phyloP scores from a whole-genome alignment of 768 basidiomycete species.

The Suillus americanus region DNA sequence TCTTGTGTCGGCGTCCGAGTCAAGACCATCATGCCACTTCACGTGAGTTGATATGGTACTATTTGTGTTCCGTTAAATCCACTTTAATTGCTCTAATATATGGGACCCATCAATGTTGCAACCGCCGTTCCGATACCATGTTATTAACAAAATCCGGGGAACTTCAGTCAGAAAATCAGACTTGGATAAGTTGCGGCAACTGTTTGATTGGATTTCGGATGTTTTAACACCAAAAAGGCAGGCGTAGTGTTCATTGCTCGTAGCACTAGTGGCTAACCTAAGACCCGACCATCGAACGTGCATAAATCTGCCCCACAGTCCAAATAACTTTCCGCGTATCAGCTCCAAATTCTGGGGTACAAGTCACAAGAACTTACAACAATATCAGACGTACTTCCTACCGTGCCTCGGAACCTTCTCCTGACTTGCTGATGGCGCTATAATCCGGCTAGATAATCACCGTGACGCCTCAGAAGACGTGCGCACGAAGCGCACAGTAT shows the following conservation, averaged over 20 bases:
- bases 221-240: not conserved
- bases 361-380: not conserved
- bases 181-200: not conserved
- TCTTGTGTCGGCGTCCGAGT: not conserved
- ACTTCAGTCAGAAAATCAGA: not conserved
- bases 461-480: not conserved
- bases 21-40: not conserved
- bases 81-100: not conserved
- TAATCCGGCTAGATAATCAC: constrained; percentile 5
- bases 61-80: not conserved
- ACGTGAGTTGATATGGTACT: not conserved
- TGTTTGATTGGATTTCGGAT: not conserved
- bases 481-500: constrained; percentile 3
- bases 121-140: not conserved
- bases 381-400: not conserved
- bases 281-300: not conserved
- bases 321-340: not conserved
- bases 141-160: not conserved
- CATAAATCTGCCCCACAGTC: not conserved
- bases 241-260: constrained; percentile 2
- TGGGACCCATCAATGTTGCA: not conserved
- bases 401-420: not conserved
- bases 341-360: not conserved
- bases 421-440: not conserved
- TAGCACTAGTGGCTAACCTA: not conserved